Conservation (phyloP, 2,329 filamentous ascomycete genomes). For the Penicillium sp. region DNA sequence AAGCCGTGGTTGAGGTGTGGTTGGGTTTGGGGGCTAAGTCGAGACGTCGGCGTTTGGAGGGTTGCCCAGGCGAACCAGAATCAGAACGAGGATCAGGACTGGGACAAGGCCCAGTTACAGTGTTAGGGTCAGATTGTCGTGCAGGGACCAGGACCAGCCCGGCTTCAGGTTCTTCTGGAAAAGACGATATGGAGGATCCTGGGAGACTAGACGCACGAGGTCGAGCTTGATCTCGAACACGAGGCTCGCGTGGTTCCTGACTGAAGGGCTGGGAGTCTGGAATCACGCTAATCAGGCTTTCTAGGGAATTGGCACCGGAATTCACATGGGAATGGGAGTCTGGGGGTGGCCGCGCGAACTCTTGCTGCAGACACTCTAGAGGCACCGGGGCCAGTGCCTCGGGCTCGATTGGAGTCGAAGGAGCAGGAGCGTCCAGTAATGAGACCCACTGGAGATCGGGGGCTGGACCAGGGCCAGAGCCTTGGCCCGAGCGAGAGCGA, state of each 20-base stretch:
- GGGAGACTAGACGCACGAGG: not conserved
- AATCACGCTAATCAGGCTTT: conserved; percentile 43
- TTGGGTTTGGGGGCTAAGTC: not conserved
- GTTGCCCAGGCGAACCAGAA: not conserved
- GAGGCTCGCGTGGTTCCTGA: not conserved
- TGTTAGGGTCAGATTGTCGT: not conserved
- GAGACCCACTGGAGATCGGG: not conserved
- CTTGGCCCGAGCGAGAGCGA: conserved; percentile 4
- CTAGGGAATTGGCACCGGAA: conserved; percentile 24
- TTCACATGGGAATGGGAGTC: not conserved
- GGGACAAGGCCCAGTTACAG: not conserved
- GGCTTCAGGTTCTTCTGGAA: not conserved
- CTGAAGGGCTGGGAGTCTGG: conserved; percentile 44
- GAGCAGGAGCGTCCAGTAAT: not conserved
- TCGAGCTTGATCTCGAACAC: not conserved
- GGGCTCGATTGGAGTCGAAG: conserved; percentile 4
- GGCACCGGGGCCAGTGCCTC: conserved; percentile 4
- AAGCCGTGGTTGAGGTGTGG: not conserved
- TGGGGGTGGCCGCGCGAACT: not conserved
- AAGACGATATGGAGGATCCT: too few relatives aligned
- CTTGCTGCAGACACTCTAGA: conserved; percentile 2
- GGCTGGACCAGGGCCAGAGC: not conserved
- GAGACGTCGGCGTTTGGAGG: not conserved
- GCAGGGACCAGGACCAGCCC: not conserved
- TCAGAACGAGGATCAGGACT: not conserved